Evolutionary conservation across 768 basidiomycete genomes (phyloP).

Genomic region (Pisolithus microcarpus): DNA sequence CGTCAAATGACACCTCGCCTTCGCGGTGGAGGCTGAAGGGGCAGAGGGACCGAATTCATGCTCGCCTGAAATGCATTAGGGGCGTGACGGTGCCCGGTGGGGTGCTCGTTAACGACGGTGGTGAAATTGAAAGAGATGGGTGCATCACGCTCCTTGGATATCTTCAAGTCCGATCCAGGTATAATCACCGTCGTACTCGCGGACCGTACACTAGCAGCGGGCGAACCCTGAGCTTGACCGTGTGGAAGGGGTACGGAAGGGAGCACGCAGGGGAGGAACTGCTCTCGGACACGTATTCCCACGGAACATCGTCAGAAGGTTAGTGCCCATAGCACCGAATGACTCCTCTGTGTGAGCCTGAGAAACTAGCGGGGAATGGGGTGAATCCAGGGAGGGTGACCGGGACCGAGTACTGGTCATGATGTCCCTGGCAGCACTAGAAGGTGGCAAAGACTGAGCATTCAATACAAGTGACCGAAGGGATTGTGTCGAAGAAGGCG

Average conservation of each 20-base stretch:
- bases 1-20: conserved; percentile 14
- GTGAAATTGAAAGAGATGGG: conserved; percentile 11
- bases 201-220: conserved; percentile 22
- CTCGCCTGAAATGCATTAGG: conserved; percentile 21
- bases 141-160: conserved; percentile 31
- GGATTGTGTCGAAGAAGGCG: conserved; percentile 24
- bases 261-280: conserved; percentile 20
- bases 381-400: conserved; percentile 35
- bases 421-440: conserved; percentile 15
- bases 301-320: conserved; percentile 46
- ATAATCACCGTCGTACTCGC: conserved; percentile 13
- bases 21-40: conserved; percentile 30
- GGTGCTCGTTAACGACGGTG: conserved; percentile 20
- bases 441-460: conserved; percentile 12
- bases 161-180: conserved; percentile 30
- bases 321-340: conserved; percentile 49
- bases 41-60: conserved; percentile 24
- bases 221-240: conserved; percentile 13
- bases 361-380: conserved; percentile 30
- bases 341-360: conserved; percentile 43
- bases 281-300: conserved; percentile 30
- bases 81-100: conserved; percentile 19
- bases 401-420: conserved; percentile 19
- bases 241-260: conserved; percentile 26
- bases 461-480: conserved; percentile 20